These are phyloP conservation scores for Crithidia expoeki DNA, from an alignment of 208 protist genomes.

Conservation along the genomic window DNA sequence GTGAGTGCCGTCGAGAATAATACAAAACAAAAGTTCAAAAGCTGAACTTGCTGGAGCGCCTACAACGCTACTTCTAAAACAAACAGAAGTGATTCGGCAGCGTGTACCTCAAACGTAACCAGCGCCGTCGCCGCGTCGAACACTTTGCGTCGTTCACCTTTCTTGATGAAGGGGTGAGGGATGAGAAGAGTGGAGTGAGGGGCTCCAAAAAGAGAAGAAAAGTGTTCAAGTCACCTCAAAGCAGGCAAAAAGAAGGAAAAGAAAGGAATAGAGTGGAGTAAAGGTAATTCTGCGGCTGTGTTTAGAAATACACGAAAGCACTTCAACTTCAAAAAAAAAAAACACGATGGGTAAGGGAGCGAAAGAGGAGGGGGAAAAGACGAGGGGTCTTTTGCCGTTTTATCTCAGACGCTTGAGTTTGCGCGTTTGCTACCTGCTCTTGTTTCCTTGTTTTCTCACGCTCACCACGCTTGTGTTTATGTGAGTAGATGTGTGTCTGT, in stretches of 20 bases:
- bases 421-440: background rate
- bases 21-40: constrained; percentile 15
- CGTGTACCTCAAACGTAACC: background rate
- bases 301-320: background rate
- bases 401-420: background rate
- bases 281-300: background rate
- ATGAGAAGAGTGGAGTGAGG: constrained; percentile 17
- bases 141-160: background rate
- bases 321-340: constrained; percentile 10
- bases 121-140: background rate
- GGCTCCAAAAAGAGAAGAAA: background rate
- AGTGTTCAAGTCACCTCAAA: constrained; percentile 1
- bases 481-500: background rate
- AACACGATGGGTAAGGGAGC: constrained; percentile 6
- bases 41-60: background rate
- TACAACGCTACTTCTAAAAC: background rate
- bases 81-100: constrained; percentile 24
- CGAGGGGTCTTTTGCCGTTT: background rate
- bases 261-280: constrained; percentile 9
- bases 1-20: background rate
- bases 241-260: constrained; percentile 15
- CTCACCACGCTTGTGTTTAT: background rate
- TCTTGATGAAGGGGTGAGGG: background rate
- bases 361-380: constrained; percentile 7
- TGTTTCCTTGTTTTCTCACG: background rate